Conservation (phyloP, 495 filamentous ascomycete genomes). For the Penicillium bialowiezense region DNA sequence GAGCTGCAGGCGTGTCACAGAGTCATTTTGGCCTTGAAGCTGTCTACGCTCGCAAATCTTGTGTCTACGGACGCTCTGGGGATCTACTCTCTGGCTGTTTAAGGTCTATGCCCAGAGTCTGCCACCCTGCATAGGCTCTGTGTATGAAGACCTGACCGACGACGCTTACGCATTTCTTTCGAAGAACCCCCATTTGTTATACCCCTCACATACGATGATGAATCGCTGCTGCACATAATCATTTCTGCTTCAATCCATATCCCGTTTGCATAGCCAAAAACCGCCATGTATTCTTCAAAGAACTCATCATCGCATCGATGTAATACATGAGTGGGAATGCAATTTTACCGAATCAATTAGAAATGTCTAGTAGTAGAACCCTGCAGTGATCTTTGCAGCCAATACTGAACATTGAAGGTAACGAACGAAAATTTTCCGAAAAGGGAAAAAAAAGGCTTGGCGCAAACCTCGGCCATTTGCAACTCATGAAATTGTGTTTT, state of each 20-base stretch:
- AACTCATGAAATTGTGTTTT: constrained; percentile 8
- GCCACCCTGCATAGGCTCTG: background rate
- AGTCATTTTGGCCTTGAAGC: background rate
- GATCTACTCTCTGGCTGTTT: background rate
- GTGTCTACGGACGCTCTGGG: background rate
- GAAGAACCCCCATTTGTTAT: constrained; percentile 19
- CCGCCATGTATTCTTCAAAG: constrained; percentile 10
- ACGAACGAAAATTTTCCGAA: constrained; percentile 17
- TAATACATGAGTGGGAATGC: constrained; percentile 13
- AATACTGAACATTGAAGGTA: background rate
- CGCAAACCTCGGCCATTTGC: constrained; percentile 24
- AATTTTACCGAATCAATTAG: background rate
- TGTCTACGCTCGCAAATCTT: background rate
- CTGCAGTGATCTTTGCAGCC: no score
- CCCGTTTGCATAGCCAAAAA: constrained; percentile 22
- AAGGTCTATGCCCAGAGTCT: background rate
- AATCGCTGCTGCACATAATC: constrained; percentile 27
- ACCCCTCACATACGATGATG: constrained; percentile 28
- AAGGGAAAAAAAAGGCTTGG: constrained; percentile 25
- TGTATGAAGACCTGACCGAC: constrained; percentile 18
- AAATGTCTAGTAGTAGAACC: no score
- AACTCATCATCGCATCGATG: constrained; percentile 23
- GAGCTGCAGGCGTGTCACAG: background rate
- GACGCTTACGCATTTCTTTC: constrained; percentile 17
- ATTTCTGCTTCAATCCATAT: constrained; percentile 15